phyloP scores from a whole-genome alignment of 2,329 filamentous ascomycete genomes.

The Xylogone sp. region DNA sequence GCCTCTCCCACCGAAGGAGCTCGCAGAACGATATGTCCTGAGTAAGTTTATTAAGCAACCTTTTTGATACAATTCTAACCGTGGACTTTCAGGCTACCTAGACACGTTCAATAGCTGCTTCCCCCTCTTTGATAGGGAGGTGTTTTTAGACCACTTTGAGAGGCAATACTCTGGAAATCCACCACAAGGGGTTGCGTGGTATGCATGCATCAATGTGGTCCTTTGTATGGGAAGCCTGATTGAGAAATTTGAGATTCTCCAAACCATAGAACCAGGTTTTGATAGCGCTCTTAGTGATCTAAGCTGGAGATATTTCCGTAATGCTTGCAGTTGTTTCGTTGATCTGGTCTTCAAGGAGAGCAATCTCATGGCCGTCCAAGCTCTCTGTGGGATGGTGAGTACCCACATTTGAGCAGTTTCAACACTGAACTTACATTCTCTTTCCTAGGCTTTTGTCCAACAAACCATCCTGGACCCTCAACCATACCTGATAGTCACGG shows the following conservation, averaged over 20 bases:
- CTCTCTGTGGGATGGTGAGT: constrained; percentile 6
- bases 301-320: constrained; percentile 2
- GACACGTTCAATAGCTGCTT: constrained; percentile 5
- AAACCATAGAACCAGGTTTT: background rate
- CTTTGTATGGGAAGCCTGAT: constrained; percentile 1
- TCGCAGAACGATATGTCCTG: constrained; percentile 5
- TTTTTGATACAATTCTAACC: background rate
- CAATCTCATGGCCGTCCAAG: constrained; percentile 8
- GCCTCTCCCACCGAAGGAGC: constrained; percentile 6
- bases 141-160: constrained; percentile 3
- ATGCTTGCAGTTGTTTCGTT: constrained; percentile 6
- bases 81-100: constrained; percentile 1
- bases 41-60: background rate
- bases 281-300: background rate
- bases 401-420: background rate
- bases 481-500: constrained; percentile 1
- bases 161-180: constrained; percentile 4
- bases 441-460: constrained; percentile 2
- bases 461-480: constrained; percentile 4
- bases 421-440: background rate
- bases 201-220: constrained; percentile 7
- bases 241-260: background rate
- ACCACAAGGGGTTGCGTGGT: constrained; percentile 4
- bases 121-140: constrained; percentile 5
- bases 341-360: constrained; percentile 6